Evolutionary conservation across 768 basidiomycete genomes (phyloP), one percentile per base, ranked within the genome.

Genomic region (Hygrophorus pudorinus): DNA sequence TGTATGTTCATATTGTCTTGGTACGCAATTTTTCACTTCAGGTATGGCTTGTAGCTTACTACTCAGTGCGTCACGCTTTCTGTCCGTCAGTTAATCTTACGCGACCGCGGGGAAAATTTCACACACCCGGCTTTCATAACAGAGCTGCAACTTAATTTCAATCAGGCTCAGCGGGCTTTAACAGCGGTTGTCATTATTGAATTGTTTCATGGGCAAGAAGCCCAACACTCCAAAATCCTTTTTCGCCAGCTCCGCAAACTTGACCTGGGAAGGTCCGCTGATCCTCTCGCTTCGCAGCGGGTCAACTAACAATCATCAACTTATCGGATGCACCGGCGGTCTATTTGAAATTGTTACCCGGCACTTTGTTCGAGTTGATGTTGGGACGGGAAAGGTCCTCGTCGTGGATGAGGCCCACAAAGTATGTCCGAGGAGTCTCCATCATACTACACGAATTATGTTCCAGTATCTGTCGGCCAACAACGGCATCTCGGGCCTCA

Each of bases 371-470:
- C 68, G 82, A 20, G 70, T 77, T 1, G 62, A 76, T 1, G 68
- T 81, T 2, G 66, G 60, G 3, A 78, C 77, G 0, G 82, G 81
- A 4, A 85, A 84, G 45, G 73, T 83, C 1, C 67, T 83, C 1
- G 70, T 86, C 0, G 77, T 85, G 0, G 83, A 86, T 37, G 84
- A 86, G 47, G 83, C 84, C 0, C 83, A 86, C 51, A 85, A 85
- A 55, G 83, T 78, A 42, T 30, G 61, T 46, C 5, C 20, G 5
- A 18, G n/a, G 33, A 2, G 37, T 45, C 30, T 12, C 34, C 7
- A 42, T 47, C 14, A n/a, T n/a, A n/a, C n/a, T n/a, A n/a, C n/a
- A 35, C 28, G 36, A 42, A 13, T 45, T 12, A 29, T 47, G 10
- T 42, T 29, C 9, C 29, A 84, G 81, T 84, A 86, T 51, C 65